Evolutionary conservation across 2,329 filamentous ascomycete genomes (phyloP), one percentile per base, ranked within the genome.

Genomic region (Daldinia sp.): DNA sequence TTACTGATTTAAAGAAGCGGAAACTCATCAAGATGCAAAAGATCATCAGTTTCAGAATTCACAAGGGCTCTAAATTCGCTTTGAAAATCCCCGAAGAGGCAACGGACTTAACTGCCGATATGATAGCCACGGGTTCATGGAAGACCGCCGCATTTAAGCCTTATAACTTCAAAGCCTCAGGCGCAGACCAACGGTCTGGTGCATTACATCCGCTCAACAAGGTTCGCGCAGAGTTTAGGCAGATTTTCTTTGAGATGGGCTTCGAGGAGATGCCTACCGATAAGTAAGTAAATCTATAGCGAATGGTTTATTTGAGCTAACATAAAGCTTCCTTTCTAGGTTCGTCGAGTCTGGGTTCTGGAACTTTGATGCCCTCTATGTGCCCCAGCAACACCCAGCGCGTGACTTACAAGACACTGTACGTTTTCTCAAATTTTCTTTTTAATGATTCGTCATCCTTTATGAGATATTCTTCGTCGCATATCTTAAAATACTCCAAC

Each of bases 211-310:
- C 89, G 74, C 81, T 99, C 70, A 97, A 93, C 81, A 98, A 98
- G 83, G 94, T 98, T 72, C 90, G 95, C 71, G 87, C 92, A 72
- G 95, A 98, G 80, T 97, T 99, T 85, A 67, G 67, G 23, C 66
- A 95, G 75, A 97, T 99, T 76, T 99, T 99, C 88, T 98, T 99
- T 80, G 93, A 97, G 77, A 96, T 97, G 89, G 95, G 94, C 54
- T 99, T 98, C 82, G 90, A 94, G 74, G 95, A 99, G 83, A 98
- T 99, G 95, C 92, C 94, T 11, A 97, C 94, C 50, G 66, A 65
- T 45, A 64, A 67, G 57, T 73, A 69, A 3, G 64, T 32, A 21
- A 3, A 21, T 23, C 1, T 10, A 29, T n/a, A n/a, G 11, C 15
- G 25, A 10, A 39, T 1, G 3, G 10, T 21, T 32, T 3, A 17